A percentile compares a stretch with the other conserved stretches of the same genome.
Conservation (phyloP, 1,139 yeast species). For the Taphrina deformans region DNA sequence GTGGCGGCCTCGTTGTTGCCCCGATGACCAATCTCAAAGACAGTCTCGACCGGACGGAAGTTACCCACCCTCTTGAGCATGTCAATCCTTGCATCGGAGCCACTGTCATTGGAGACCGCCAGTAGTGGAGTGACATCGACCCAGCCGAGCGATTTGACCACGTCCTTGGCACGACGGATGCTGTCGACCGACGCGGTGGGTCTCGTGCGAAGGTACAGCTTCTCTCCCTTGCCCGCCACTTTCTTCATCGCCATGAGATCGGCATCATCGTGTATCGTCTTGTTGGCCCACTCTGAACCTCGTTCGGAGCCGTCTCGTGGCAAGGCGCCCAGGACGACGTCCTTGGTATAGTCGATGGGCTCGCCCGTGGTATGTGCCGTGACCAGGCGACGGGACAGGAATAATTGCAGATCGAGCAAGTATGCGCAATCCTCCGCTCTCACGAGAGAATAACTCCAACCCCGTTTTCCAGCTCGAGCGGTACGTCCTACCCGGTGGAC, state of each 20-base stretch:
- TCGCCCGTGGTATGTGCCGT: slow-evolving; percentile 49
- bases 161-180: slow-evolving; percentile 77
- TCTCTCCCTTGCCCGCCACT: slow-evolving; percentile 85
- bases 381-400: slow-evolving; percentile 78
- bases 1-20: slow-evolving; percentile 65
- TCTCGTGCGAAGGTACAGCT: slow-evolving; percentile 79
- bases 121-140: slow-evolving; percentile 72
- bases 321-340: slow-evolving; percentile 78
- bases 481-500: slow-evolving; percentile 98
- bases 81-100: slow-evolving; percentile 67
- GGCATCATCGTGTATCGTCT: slow-evolving; percentile 61
- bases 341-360: slow-evolving; percentile 59
- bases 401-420: slow-evolving; percentile 82
- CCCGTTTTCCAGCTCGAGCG: slow-evolving; percentile 96
- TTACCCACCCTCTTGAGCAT: slow-evolving; percentile 70
- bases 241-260: slow-evolving; percentile 66
- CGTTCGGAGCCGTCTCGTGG: slow-evolving; percentile 74
- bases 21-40: slow-evolving; percentile 68
- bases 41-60: slow-evolving; percentile 78
- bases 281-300: slow-evolving; percentile 69
- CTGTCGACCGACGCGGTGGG: slow-evolving; percentile 84
- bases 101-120: slow-evolving; percentile 39
- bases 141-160: slow-evolving; percentile 76
- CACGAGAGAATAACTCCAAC: slow-evolving; percentile 95
- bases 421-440: slow-evolving; percentile 87